Percentiles rank a stretch among this genome's conserved stretches.
These are phyloP conservation scores for Terfezia claveryi DNA, from an alignment of 495 filamentous ascomycete species.

Conservation along the genomic window DNA sequence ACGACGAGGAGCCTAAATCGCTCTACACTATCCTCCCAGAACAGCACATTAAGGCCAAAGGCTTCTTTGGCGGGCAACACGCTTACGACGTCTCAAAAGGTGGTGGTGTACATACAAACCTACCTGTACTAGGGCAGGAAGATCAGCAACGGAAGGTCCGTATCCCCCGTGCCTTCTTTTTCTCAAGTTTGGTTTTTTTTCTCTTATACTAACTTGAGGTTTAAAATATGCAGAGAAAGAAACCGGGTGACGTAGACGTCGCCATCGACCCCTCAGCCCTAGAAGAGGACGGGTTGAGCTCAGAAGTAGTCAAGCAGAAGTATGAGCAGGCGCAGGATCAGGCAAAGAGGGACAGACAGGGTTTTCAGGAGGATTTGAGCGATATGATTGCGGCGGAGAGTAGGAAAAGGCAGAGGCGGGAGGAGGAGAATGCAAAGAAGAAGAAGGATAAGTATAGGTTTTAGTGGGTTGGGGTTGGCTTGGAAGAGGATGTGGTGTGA, in stretches of 20 bases:
- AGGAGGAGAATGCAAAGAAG: conserved; percentile 40
- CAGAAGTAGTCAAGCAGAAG: conserved; percentile 41
- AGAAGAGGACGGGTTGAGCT: conserved; percentile 46
- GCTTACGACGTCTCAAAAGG: conserved; percentile 55
- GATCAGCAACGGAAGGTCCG: conserved; percentile 32
- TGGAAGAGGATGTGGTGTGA: too few species aligned
- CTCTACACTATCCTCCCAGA: conserved; percentile 86
- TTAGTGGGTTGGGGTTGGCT: conserved; percentile 1
- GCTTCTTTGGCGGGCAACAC: conserved; percentile 89
- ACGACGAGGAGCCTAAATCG: conserved; percentile 49
- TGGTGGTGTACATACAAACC: conserved; percentile 27
- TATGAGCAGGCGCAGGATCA: conserved; percentile 61
- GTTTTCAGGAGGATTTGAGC: conserved; percentile 77
- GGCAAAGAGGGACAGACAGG: conserved; percentile 46
- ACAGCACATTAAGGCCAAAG: conserved; percentile 55
- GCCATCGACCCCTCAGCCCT: conserved; percentile 67
- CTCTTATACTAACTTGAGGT: too few species aligned
- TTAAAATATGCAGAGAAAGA: conserved; percentile 51
- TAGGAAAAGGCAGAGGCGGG: conserved; percentile 65
- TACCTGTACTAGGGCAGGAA: conserved; percentile 58
- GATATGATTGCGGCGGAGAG: conserved; percentile 94
- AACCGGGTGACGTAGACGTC: conserved; percentile 86
- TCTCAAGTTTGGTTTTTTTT: background rate
- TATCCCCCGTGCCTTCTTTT: background rate
- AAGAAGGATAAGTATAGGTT: conserved; percentile 21